These are phyloP conservation scores for Penicillium daleae DNA, from an alignment of 495 filamentous ascomycete genomes.

Conservation along the genomic window DNA sequence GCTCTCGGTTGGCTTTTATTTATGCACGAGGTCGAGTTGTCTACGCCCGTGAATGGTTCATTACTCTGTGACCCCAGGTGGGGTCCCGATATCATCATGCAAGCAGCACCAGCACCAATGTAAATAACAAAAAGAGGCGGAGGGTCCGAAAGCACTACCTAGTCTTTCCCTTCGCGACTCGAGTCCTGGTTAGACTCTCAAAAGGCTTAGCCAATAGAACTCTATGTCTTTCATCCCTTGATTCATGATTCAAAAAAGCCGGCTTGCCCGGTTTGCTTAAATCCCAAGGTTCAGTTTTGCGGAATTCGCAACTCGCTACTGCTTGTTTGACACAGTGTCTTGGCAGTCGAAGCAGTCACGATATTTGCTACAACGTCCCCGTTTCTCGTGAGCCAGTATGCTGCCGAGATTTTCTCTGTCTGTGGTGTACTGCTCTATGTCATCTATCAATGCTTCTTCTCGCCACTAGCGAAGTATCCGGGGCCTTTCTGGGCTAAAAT, in stretches of 20 bases:
- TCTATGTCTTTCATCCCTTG: not conserved
- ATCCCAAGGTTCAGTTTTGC: not conserved
- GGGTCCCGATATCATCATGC: not conserved
- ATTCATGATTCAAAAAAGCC: not conserved
- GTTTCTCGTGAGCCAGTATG: not conserved
- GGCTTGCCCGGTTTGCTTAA: not conserved
- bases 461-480: not conserved
- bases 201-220: not conserved
- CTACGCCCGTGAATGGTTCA: not conserved
- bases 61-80: slow-evolving; percentile 1
- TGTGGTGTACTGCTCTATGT: not conserved
- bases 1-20: not conserved
- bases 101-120: too few species aligned
- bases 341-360: not conserved
- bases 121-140: not conserved
- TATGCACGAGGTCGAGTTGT: not conserved
- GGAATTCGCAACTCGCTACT: not conserved
- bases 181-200: not conserved
- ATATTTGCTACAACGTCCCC: not conserved
- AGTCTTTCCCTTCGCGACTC: not conserved
- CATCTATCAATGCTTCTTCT: slow-evolving; percentile 6
- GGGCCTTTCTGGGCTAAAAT: slow-evolving; percentile 4
- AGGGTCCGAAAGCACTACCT: not conserved
- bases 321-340: not conserved
- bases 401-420: not conserved